Conservation (phyloP, 352 stramenopile species). For the Pythium apleroticum region DNA sequence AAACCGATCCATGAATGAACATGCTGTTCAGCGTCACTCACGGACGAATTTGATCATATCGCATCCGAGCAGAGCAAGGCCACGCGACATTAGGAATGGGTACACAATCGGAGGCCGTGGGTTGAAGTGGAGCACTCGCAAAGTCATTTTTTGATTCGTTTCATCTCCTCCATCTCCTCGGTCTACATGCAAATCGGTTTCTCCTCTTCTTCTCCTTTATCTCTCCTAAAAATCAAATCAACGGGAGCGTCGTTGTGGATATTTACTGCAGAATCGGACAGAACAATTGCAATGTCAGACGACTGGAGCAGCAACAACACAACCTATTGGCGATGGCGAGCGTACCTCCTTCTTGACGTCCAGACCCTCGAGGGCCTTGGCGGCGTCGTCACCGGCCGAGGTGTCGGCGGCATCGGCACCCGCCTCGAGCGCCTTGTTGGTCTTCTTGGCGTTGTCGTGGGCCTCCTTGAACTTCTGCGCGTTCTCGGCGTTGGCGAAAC, state of each 20-base stretch:
- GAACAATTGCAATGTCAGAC: constrained; percentile 3
- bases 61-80: not conserved
- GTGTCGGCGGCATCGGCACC: constrained; percentile 92
- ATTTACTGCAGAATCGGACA: constrained; percentile 17
- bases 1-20: not conserved
- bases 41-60: no score
- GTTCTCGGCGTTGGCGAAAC: constrained; percentile 96
- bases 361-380: constrained; percentile 89
- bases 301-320: not conserved
- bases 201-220: constrained; percentile 21
- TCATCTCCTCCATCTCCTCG: constrained; percentile 17
- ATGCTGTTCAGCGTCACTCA: not conserved
- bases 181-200: constrained; percentile 27
- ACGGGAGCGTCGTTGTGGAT: constrained; percentile 19
- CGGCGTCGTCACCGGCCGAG: constrained; percentile 90
- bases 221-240: constrained; percentile 35
- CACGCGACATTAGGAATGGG: not conserved
- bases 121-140: constrained; percentile 1
- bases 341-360: constrained; percentile 91
- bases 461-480: constrained; percentile 97
- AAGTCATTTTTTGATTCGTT: constrained; percentile 29
- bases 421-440: constrained; percentile 93
- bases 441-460: constrained; percentile 92
- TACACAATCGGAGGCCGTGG: not conserved
- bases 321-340: not conserved